Evolutionary conservation across 306 rosid genomes (phyloP), one percentile per base, ranked within the genome.

Genomic region (Corylus heterophylla): DNA sequence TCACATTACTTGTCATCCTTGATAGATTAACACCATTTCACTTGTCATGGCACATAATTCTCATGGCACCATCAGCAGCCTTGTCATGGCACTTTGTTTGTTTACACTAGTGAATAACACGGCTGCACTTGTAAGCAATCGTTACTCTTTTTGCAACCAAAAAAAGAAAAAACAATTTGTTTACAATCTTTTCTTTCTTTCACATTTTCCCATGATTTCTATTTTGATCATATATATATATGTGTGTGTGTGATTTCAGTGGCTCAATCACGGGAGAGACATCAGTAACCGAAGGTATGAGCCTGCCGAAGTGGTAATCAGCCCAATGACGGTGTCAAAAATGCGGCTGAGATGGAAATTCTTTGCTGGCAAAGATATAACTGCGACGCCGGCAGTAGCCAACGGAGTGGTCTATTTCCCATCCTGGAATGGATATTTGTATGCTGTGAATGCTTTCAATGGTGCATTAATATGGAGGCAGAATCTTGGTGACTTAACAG

Each of bases 351-450:
- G 72, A 47, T 86, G 84, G 85, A 76, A 48, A 25, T 83, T 83
- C 75, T 49, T 82, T 7, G 89, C 83, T 0, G 86, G 83, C 0
- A 83, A 64, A 62, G 86, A 86, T 71, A 79, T 82, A 50, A 73
- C 79, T 0, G 89, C 89, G 12, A 86, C 85, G 7, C 86, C 85
- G 1, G 78, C 85, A 17, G 62, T 86, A 22, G 85, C 84, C 8
- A 45, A 54, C 7, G 87, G 87, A 39, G 74, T 58, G 48, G 81
- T 80, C 42, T 77, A 86, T 50, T 86, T 86, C 56, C 89, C 89
- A 17, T 86, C 89, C 3, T 86, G 89, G 89, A 80, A 86, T 25
- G 85, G 89, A 25, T 55, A 73, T 48, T 54, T 86, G 31, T 80
- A 80, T 44, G 87, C 83, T 0, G 85, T 86, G 22, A 70, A 77